Evolutionary conservation across 306 rosid genomes (phyloP), one percentile per base, ranked within the genome.

Genomic region (Prosopis cineraria): DNA sequence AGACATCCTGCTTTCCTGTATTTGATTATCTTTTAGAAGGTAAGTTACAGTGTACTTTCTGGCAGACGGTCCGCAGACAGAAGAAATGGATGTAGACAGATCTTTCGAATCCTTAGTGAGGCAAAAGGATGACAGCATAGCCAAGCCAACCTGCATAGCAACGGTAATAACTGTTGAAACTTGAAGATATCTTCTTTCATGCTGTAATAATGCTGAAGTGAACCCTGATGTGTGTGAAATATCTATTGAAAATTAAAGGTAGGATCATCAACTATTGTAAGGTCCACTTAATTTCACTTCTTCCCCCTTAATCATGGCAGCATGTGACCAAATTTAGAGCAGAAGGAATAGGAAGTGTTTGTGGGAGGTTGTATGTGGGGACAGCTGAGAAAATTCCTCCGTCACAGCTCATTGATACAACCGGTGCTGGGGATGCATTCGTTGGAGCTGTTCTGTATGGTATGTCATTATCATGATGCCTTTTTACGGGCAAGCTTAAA

Each of bases 371-470:
- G 77, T 84, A 87, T 73, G 44, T 88, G 58, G 98, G 94, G 78
- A 86, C 98, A 43, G 88, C 89, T 19, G 99, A 93, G 90, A 90
- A 88, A 82, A 85, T 96, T 56, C 97, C 99, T 1, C 88, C 87
- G 11, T 82, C 93, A 53, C 93, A 96, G 55, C 82, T 96, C 39
- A 31, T 88, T 44, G 99, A 96, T 77, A 90, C 99, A 65, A 93
- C 99, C 10, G 99, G 99, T 80, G 99, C 98, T 33, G 99, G 99
- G 36, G 99, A 96, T 87, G 91, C 97, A 79, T 96, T 96, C 73
- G 79, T 90, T 60, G 99, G 99, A 84, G 98, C 97, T 73, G 89
- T 93, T 82, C 73, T 96, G 64, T 96, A 91, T 72, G 90, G 99
- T 95, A 76, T 60, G 47, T 59, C 67, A 75, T 3, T 36, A 68